phyloP scores from a whole-genome alignment of 768 basidiomycete genomes.

The Rhizopogon salebrosus region DNA sequence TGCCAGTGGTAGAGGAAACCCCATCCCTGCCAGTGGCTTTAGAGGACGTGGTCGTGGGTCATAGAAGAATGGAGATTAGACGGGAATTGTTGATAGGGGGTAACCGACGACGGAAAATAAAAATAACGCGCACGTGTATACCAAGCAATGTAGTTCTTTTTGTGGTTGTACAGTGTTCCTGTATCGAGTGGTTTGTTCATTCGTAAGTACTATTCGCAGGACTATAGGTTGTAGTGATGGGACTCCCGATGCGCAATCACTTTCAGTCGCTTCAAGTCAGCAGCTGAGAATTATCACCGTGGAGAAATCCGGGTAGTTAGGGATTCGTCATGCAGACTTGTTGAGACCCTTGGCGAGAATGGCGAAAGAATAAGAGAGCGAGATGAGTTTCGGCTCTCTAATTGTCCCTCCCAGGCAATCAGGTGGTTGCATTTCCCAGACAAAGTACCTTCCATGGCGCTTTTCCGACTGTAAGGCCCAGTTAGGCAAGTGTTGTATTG shows the following conservation, averaged over 20 bases:
- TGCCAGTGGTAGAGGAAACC: slow-evolving; percentile 10
- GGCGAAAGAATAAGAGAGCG: background rate
- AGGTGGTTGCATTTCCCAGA: background rate
- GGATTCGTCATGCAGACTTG: background rate
- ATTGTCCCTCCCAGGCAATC: background rate
- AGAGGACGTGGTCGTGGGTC: slow-evolving; percentile 11
- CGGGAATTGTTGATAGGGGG: background rate
- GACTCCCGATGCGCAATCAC: background rate
- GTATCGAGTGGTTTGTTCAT: too few species aligned
- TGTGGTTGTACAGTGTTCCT: background rate
- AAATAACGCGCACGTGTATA: background rate
- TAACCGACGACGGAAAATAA: background rate
- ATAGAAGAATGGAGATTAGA: background rate
- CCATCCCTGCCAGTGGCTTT: background rate
- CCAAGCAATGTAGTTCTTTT: background rate
- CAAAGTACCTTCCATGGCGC: too few species aligned
- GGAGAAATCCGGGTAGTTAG: background rate
- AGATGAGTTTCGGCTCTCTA: background rate
- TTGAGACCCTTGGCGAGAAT: background rate
- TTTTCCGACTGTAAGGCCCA: background rate
- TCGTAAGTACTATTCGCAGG: too few species aligned
- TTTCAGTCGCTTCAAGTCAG: background rate
- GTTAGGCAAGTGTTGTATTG: slow-evolving; percentile 20
- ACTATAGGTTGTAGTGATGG: background rate
- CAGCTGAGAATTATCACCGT: background rate